These are phyloP conservation scores for Nicotiana tomentosiformis DNA, from an alignment of 257 asterid genomes.

Conservation along the genomic window DNA sequence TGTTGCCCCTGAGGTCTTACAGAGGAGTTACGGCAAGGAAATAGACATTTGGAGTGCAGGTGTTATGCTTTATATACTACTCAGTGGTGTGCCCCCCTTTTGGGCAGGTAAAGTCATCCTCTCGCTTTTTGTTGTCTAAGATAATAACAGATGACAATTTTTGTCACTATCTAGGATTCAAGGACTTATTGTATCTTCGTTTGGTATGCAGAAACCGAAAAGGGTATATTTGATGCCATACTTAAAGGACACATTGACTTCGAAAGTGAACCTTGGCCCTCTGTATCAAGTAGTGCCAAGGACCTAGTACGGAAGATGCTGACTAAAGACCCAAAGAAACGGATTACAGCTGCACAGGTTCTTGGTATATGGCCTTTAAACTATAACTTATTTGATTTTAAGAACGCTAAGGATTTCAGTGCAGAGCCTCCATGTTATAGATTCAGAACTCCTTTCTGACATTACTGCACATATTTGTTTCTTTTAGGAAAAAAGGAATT, in stretches of 20 bases:
- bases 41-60: constrained; percentile 89
- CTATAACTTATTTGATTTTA: background rate
- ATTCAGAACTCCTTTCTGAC: background rate
- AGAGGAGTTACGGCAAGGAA: constrained; percentile 72
- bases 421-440: background rate
- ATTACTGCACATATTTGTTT: background rate
- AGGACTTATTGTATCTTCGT: background rate
- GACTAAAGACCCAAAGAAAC: constrained; percentile 47
- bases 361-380: constrained; percentile 47
- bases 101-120: constrained; percentile 58
- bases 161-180: background rate
- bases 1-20: constrained; percentile 81
- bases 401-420: background rate
- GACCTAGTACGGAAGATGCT: constrained; percentile 74
- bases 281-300: constrained; percentile 66
- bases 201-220: constrained; percentile 50
- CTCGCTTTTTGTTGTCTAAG: background rate
- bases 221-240: constrained; percentile 65
- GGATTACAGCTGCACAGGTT: constrained; percentile 76
- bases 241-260: constrained; percentile 59
- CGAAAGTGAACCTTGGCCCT: constrained; percentile 67
- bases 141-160: background rate
- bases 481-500: background rate
- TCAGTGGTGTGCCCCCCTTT: constrained; percentile 84
- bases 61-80: constrained; percentile 74